phyloP scores from a whole-genome alignment of 202 grass and related monocot species.

The Schoenoplectus triqueter region DNA sequence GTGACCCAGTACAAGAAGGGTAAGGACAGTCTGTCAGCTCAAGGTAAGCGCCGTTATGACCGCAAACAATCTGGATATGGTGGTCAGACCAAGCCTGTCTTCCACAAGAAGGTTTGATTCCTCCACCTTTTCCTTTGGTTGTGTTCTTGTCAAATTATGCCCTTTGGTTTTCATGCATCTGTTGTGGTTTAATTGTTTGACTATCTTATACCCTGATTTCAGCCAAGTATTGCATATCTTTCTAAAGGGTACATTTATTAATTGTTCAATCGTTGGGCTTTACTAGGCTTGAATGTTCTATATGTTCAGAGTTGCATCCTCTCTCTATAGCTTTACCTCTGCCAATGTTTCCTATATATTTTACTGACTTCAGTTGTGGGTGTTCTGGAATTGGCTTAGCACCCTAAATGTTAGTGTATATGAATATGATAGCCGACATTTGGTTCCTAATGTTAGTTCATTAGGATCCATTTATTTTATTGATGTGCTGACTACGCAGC shows the following conservation, averaged over 20 bases:
- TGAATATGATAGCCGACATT: not conserved
- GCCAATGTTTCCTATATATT: not conserved
- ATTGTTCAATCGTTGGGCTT: not conserved
- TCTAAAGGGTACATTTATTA: not conserved
- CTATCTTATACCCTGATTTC: not conserved
- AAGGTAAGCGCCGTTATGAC: slow-evolving; percentile 94
- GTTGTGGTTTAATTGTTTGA: not conserved
- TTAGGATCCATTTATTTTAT: not conserved
- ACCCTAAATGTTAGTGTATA: not conserved
- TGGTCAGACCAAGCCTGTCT: slow-evolving; percentile 97
- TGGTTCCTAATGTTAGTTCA: not conserved
- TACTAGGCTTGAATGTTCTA: not conserved
- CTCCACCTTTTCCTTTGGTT: not conserved
- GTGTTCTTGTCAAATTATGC: not conserved
- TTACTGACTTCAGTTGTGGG: not conserved
- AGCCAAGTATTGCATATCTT: not conserved
- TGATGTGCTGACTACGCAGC: not conserved
- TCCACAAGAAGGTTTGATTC: slow-evolving; percentile 92
- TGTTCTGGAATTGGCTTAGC: not conserved
- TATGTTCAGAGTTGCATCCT: not conserved
- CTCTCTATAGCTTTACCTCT: not conserved
- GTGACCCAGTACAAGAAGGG: slow-evolving; percentile 97
- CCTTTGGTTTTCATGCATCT: not conserved
- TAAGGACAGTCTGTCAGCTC: slow-evolving; percentile 85
- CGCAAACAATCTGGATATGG: slow-evolving; percentile 94